A percentile compares a stretch with the other conserved stretches of the same genome.
These are phyloP conservation scores for Hortiboletus campestris DNA, from an alignment of 768 basidiomycete genomes.

Conservation along the genomic window DNA sequence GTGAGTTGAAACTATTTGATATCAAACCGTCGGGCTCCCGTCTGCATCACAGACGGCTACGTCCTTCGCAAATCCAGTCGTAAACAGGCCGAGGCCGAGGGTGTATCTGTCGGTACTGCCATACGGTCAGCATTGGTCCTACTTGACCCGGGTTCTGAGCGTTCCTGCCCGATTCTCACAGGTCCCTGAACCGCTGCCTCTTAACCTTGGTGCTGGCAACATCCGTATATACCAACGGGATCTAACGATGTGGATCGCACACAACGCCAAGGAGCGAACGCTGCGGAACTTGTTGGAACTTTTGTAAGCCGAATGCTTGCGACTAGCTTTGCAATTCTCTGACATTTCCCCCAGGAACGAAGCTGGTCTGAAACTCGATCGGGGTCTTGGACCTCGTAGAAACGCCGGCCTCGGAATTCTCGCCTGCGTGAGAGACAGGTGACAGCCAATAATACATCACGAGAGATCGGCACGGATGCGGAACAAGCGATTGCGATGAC, in stretches of 20 bases:
- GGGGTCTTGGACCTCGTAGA: conserved; percentile 26
- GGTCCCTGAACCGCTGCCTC: conserved; percentile 34
- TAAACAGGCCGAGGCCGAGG: conserved; percentile 12
- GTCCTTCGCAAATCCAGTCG: conserved; percentile 17
- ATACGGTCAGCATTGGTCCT: conserved; percentile 10
- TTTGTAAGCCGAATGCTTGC: conserved; percentile 17
- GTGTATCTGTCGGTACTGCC: conserved; percentile 6
- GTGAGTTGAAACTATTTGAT: conserved; percentile 15
- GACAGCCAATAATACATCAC: neutral
- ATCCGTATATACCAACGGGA: conserved; percentile 32
- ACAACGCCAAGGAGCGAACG: conserved; percentile 35
- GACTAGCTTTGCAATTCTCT: neutral
- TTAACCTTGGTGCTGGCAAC: conserved; percentile 33
- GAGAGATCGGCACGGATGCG: neutral
- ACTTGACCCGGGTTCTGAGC: neutral
- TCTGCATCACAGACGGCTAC: conserved; percentile 22
- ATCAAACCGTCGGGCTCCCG: neutral
- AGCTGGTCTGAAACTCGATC: conserved; percentile 27
- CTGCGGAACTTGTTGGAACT: conserved; percentile 27
- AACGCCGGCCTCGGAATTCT: conserved; percentile 20
- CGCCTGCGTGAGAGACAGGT: conserved; percentile 10
- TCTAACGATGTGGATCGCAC: conserved; percentile 27
- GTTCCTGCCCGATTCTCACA: conserved; percentile 1
- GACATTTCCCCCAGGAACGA: conserved; percentile 11
- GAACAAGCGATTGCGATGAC: neutral